A percentile compares a stretch with the other conserved stretches of the same genome.
Conservation (phyloP, 352 stramenopile genomes). For the Phytophthora meadii region DNA sequence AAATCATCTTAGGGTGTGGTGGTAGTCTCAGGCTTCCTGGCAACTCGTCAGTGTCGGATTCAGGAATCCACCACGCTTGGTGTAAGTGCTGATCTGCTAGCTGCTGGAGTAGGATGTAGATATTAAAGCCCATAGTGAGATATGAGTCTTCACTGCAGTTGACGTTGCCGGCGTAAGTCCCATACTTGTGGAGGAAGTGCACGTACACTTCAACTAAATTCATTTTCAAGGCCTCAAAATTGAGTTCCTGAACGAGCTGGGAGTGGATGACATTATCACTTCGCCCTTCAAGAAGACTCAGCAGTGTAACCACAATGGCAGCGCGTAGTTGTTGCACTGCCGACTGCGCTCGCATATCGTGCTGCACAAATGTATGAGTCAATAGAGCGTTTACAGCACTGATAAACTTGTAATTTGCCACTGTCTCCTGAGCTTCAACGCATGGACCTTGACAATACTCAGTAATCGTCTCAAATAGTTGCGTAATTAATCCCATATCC, state of each 20-base stretch:
- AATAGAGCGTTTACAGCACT: conserved; percentile 75
- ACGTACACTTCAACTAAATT: conserved; percentile 69
- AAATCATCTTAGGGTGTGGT: conserved; percentile 14
- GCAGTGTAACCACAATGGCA: conserved; percentile 63
- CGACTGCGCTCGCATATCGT: conserved; percentile 17
- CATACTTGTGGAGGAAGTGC: conserved; percentile 50
- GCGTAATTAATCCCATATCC: conserved; percentile 64
- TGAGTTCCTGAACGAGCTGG: conserved; percentile 77
- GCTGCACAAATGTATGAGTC: conserved; percentile 61
- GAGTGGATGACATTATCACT: conserved; percentile 61
- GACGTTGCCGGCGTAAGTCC: conserved; percentile 61
- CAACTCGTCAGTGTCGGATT: conserved; percentile 12
- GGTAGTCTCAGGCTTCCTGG: conserved; percentile 1
- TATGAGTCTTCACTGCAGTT: conserved; percentile 72
- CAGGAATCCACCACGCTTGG: conserved; percentile 54
- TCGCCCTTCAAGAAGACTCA: conserved; percentile 73
- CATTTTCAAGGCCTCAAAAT: conserved; percentile 70
- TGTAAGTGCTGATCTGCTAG: conserved; percentile 57
- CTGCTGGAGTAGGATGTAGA: conserved; percentile 78
- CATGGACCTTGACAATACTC: conserved; percentile 85
- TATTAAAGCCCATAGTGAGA: conserved; percentile 79
- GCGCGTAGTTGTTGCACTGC: conserved; percentile 47
- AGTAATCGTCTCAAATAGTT: conserved; percentile 80
- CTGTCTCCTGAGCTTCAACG: conserved; percentile 72
- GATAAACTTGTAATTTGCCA: conserved; percentile 82